Percentiles rank a stretch among this genome's conserved stretches.
phyloP scores from a whole-genome alignment of 176 grass and related monocot species.

The Aechmea fasciata region DNA sequence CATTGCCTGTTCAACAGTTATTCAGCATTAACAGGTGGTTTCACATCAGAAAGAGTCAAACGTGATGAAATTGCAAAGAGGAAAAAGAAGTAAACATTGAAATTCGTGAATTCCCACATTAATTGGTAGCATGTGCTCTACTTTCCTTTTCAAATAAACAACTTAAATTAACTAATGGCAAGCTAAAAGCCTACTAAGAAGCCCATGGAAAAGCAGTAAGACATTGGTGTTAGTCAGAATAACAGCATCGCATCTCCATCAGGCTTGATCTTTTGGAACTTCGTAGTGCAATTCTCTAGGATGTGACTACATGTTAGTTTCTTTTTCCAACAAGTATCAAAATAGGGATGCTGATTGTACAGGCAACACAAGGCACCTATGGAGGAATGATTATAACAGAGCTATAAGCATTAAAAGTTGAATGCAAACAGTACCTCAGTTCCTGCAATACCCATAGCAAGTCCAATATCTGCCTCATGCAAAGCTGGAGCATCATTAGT shows the following conservation, averaged over 20 bases:
- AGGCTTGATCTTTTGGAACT: background rate
- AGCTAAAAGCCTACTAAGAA: no score
- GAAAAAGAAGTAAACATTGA: background rate
- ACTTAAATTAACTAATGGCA: no score
- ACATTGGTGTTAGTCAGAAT: background rate
- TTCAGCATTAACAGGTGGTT: background rate
- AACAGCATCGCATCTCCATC: background rate
- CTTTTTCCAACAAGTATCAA: background rate
- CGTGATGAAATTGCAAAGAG: background rate
- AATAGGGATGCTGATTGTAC: background rate
- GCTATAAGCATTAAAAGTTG: background rate
- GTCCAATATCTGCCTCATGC: slow-evolving; percentile 91
- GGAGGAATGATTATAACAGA: background rate
- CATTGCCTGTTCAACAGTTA: background rate
- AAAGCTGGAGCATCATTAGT: slow-evolving; percentile 97
- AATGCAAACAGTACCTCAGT: slow-evolving; percentile 56
- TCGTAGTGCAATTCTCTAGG: background rate
- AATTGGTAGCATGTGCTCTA: no score
- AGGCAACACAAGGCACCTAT: background rate
- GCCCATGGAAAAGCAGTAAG: no score
- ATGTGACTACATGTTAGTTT: background rate
- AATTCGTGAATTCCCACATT: background rate
- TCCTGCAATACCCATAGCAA: slow-evolving; percentile 97
- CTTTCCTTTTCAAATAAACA: no score
- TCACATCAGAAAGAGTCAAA: background rate